Evolutionary conservation across 768 basidiomycete genomes (phyloP), one percentile per base, ranked within the genome.

Genomic region (Phaffia australis): DNA sequence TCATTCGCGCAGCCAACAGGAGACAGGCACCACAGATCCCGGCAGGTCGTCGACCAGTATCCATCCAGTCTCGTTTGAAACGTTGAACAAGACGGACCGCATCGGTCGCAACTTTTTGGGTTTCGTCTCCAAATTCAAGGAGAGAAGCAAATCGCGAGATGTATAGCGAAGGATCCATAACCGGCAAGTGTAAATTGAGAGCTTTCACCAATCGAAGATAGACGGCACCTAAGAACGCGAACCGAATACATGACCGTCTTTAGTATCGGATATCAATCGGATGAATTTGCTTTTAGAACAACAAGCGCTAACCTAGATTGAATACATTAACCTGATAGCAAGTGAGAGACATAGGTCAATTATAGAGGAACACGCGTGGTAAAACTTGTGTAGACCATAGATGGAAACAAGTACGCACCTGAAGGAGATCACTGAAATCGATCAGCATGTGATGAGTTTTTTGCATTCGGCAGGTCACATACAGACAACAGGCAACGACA

Each of bases 371-470:
- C 35, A 42, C 35, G 11, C 11, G 11, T 42, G 35, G 11, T 11
- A 42, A 42, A 11, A 42, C 11, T 4, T 42, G 6, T 42, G 35
- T 5, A 42, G 35, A 11, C 4, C 52, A 23, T 54, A 4, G 30
- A n/a, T 19, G 2, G 46, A 27, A 16, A 30, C 11, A 27, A n/a
- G 23, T 1, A 71, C 77, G 71, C 71, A 87, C 93, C 79, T 90
- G 87, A 3, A 99, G 82, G 50, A 93, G 80, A 74, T 98, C 94
- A n/a, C 90, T 90, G 72, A 99, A 98, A 78, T 99, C 95, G 69
- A 99, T 98, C 29, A 99, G 83, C 95, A 98, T 98, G 76, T 93
- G 89, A 65, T 86, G 89, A 61, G 89, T 90, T 76, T 94, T 89
- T 72, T 87, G 88, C 77, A 92, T 86, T 68, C 94, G 78, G 74